Evolutionary conservation across 495 filamentous ascomycete species (phyloP).

Genomic region (Thozetella sp.): DNA sequence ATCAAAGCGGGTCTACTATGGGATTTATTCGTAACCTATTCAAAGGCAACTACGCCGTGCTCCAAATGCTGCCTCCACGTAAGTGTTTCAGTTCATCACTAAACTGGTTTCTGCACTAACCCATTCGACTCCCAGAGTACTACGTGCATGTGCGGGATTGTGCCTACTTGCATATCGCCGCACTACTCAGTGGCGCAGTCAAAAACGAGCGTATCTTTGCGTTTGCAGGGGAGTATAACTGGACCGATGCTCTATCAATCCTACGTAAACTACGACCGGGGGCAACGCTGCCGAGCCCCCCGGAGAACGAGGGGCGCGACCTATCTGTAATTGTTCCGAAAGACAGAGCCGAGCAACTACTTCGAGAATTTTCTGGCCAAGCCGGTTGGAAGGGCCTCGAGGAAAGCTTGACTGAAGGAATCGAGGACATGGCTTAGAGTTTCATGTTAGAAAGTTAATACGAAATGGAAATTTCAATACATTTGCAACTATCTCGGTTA

Average conservation of each 20-base stretch:
- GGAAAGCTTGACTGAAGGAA: not conserved
- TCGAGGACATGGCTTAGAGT: not conserved
- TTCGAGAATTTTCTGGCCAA: not conserved
- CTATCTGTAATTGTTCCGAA: not conserved
- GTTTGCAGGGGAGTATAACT: not conserved
- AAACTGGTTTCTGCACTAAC: no score
- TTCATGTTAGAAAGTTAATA: no score
- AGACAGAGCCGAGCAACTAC: not conserved
- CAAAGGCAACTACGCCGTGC: not conserved
- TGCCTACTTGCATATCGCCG: not conserved
- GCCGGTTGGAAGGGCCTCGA: not conserved
- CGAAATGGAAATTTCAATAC: no score
- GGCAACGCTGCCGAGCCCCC: not conserved
- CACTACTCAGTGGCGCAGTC: not conserved
- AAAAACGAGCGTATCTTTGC: not conserved
- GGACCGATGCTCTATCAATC: not conserved
- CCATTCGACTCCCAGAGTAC: not conserved
- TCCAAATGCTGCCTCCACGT: not conserved
- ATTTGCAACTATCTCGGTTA: no score
- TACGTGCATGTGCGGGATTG: not conserved
- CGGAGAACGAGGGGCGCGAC: not conserved
- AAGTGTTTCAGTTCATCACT: no score
- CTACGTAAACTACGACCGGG: not conserved
- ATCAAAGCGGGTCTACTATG: not conserved
- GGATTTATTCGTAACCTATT: not conserved